Base-by-base conservation (phyloP, 805 yeast species). In the Metschnikowia arizonensis region DNA sequence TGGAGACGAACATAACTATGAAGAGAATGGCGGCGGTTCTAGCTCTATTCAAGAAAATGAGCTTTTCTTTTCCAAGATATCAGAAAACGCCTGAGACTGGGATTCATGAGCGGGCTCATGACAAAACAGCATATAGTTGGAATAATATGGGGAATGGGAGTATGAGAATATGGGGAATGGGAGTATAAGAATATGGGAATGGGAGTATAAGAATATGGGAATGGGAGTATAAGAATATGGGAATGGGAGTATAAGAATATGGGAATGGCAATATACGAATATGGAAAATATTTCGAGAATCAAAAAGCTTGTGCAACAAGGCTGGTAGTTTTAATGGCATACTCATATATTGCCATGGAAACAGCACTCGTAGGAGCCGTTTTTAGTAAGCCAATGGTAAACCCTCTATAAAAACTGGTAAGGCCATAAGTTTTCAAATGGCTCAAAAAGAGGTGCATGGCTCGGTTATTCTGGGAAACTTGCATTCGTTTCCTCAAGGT, bases 321-420 rank as follows among this genome's bases (percentile, higher is more conserved):
- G 23, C 34, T 21, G 8, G 45, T 41, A 9, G 46, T 33, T 6
- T 32, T 39, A 24, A 69, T 40, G 1, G 66, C 49, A 43, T 63
- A 64, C 54, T 84, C 90, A 59, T 81, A 85, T n/a, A 79, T 68
- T 68, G 79, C 81, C 45, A 85, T 68, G 0, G 88, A 77, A 4
- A 85, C 62, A 0, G 88, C 87, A 35, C 81, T 53, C 70, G 87
- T 79, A 0, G 97, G 97, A 0, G 91, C 93, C 11, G 87, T 78
- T 60, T 89, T 89, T 41, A 84, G 46, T 3, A 89, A 51, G 5
- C 95, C 83, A 0, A 88, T 79, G 0, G 78, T 65, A 46, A 83
- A 75, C 0, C 97, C 97, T 43, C 81, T 78, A 63, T 89, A 89
- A 10, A 88, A 66, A 0, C 95, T 93, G 7, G 62, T 55, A 0